These are phyloP conservation scores for Macaranga tanarius DNA, from an alignment of 441 rosid genomes.

Conservation along the genomic window DNA sequence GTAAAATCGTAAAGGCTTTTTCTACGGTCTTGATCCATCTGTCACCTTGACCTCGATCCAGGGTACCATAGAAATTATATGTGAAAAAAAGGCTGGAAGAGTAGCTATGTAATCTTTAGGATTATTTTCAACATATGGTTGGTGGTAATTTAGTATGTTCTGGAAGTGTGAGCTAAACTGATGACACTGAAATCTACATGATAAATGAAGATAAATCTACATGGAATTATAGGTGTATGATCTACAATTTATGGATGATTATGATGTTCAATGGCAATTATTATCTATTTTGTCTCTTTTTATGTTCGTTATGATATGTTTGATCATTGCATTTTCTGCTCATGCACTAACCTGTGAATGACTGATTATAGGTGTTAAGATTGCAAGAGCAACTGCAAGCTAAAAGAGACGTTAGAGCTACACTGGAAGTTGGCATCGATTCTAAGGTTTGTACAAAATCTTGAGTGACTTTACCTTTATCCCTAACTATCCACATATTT, in stretches of 20 bases:
- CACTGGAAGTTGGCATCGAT: slow-evolving; percentile 94
- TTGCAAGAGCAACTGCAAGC: slow-evolving; percentile 99
- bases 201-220: too few relatives aligned
- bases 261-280: not conserved
- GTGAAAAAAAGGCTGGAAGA: not conserved
- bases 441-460: slow-evolving; percentile 64
- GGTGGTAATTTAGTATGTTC: not conserved
- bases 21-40: too few relatives aligned
- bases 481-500: slow-evolving; percentile 7
- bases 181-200: not conserved
- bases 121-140: not conserved
- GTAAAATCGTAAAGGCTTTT: too few relatives aligned
- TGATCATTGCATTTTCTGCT: not conserved
- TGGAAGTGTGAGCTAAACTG: too few relatives aligned
- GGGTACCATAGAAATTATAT: too few relatives aligned
- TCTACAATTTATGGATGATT: not conserved
- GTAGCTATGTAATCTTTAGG: not conserved
- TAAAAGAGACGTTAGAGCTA: slow-evolving; percentile 97
- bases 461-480: slow-evolving; percentile 4
- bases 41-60: too few relatives aligned
- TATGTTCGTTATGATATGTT: not conserved
- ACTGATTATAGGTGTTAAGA: slow-evolving; percentile 64
- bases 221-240: not conserved
- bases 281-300: not conserved
- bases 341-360: slow-evolving; percentile 25